Base-by-base conservation (phyloP, 805 yeast species). In the Yarrowia sp. region DNA sequence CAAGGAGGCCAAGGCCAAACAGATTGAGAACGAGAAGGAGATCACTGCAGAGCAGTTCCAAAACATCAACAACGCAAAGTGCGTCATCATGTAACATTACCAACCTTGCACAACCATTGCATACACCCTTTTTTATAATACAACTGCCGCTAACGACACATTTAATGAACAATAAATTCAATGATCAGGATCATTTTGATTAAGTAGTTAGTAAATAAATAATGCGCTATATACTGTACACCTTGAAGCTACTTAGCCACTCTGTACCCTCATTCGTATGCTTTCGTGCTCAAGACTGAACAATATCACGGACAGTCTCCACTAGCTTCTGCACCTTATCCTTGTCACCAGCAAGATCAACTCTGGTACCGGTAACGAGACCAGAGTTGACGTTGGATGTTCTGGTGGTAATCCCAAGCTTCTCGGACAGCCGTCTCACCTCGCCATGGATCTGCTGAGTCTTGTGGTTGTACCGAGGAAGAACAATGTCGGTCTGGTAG, bases 1-100 rank as follows among this genome's bases (percentile, higher is more conserved):
- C 0, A 74, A 78, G 22, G 93, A 89, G 75, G 86, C 86, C 19
- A 89, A 88, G 72, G 82, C 80, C 72, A 89, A 89, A 74, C 80
- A 86, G 73, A 78, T 79, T 61, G 88, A 85, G 61, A 83, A 89
- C 70, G 85, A 81, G 61, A 80, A 75, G 52, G 87, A 84, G 69
- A 76, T 81, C 0, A 78, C 83, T 5, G 79, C 79, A 63, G 87
- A 85, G 70, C 80, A 79, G 22, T 78, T 49, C 12, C 56, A 32
- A 32, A 22, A 43, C 32, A 35, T 45, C 26, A 56, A 55, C 19
- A 65, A 69, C 41, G 69, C 63, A 3, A 59, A 68, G 38, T 68
- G 70, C 41, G 36, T 36, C 26, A 50, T 68, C 53, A 49, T 50
- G 70, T 68, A 65, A 66, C 12, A 46, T 38, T 45, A 32, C 14